These are phyloP conservation scores for Pogostemon cablin DNA, from an alignment of 257 asterid species.

Conservation along the genomic window DNA sequence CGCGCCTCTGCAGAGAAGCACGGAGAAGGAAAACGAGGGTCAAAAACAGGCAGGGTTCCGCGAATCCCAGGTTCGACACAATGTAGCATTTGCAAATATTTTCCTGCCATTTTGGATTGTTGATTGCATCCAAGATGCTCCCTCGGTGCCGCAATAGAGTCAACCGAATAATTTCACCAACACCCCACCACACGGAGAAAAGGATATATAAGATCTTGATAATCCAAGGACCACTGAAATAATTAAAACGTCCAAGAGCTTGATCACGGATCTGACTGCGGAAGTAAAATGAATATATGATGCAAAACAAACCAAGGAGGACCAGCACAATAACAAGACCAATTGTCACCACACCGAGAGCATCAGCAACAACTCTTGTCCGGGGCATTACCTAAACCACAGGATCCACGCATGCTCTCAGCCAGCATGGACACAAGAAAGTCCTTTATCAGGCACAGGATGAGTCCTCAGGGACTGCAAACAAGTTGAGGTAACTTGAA, in stretches of 20 bases:
- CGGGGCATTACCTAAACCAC: slow-evolving; percentile 90
- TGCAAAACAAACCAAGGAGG: slow-evolving; percentile 65
- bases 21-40: slow-evolving; percentile 73
- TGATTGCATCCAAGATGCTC: slow-evolving; percentile 53
- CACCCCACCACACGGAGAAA: slow-evolving; percentile 71
- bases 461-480: slow-evolving; percentile 26
- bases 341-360: slow-evolving; percentile 88
- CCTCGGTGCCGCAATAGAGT: slow-evolving; percentile 58
- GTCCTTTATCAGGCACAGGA: slow-evolving; percentile 30
- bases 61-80: slow-evolving; percentile 77
- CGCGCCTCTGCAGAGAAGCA: slow-evolving; percentile 69
- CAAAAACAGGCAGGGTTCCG: slow-evolving; percentile 85
- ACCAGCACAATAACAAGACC: slow-evolving; percentile 63
- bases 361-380: slow-evolving; percentile 77
- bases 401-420: slow-evolving; percentile 88
- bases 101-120: slow-evolving; percentile 65
- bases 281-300: slow-evolving; percentile 58
- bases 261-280: slow-evolving; percentile 53
- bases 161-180: slow-evolving; percentile 73
- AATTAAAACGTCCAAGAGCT: slow-evolving; percentile 54
- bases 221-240: slow-evolving; percentile 87
- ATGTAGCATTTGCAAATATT: slow-evolving; percentile 76
- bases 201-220: slow-evolving; percentile 55
- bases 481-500: slow-evolving; percentile 11
- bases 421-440: slow-evolving; percentile 63